A percentile compares a stretch with the other conserved stretches of the same genome.
Conservation (phyloP, 1,139 yeast genomes). For the Candida tropicalis region DNA sequence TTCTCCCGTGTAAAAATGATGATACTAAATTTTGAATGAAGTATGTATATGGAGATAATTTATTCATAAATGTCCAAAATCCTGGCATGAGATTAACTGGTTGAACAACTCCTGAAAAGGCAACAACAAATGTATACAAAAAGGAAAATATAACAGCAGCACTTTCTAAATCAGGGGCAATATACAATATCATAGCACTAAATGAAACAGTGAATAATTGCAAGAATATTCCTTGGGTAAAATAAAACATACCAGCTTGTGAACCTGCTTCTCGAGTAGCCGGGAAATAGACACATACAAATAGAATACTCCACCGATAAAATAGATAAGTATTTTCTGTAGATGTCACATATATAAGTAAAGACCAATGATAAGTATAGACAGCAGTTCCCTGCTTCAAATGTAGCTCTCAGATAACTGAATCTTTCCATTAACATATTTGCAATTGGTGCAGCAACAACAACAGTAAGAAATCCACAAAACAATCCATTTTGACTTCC, state of each 20-base stretch:
- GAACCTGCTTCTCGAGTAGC: conserved; percentile 35
- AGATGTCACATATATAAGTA: conserved; percentile 55
- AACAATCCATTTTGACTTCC: conserved; percentile 58
- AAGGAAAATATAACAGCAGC: conserved; percentile 60
- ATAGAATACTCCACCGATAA: conserved; percentile 56
- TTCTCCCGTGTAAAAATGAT: conserved; percentile 54
- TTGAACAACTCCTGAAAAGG: conserved; percentile 68
- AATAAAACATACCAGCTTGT: conserved; percentile 54
- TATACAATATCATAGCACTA: conserved; percentile 55
- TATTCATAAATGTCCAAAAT: conserved; percentile 68
- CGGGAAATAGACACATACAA: conserved; percentile 60
- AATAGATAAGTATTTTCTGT: too few species aligned
- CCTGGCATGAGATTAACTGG: conserved; percentile 62
- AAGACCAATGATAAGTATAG: conserved; percentile 68
- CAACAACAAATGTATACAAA: conserved; percentile 53
- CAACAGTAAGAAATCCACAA: conserved; percentile 51
- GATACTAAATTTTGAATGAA: conserved; percentile 61
- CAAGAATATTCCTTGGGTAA: conserved; percentile 56
- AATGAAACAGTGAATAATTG: conserved; percentile 57
- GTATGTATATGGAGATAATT: conserved; percentile 71
- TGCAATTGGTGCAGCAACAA: conserved; percentile 54
- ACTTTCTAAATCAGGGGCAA: conserved; percentile 64
- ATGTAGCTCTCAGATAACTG: conserved; percentile 55
- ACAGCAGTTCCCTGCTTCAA: conserved; percentile 65
- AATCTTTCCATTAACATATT: conserved; percentile 44